Conservation (phyloP, 345 rosid species). For the Kandelia obovata region DNA sequence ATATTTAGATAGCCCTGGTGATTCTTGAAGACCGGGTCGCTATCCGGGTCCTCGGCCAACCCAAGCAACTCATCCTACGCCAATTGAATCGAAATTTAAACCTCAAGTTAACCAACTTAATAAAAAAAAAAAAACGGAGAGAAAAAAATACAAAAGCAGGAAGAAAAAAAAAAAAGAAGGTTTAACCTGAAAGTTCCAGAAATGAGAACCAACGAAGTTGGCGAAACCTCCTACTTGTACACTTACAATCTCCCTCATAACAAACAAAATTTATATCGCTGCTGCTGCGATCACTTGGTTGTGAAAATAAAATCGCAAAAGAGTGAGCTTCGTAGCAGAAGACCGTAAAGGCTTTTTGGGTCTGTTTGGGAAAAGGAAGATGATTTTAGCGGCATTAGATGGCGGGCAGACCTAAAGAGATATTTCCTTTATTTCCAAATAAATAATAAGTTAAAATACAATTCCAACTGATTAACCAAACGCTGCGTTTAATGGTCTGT, state of each 20-base stretch:
- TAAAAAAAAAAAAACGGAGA: not conserved
- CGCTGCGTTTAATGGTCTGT: too few relatives aligned
- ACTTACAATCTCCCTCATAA: constrained; percentile 81
- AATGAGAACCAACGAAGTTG: constrained; percentile 92
- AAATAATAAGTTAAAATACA: too few relatives aligned
- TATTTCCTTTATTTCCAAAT: too few relatives aligned
- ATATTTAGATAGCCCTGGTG: constrained; percentile 42
- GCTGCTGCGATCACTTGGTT: too few relatives aligned
- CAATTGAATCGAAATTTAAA: not conserved
- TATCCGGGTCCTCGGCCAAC: constrained; percentile 60
- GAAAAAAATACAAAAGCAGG: not conserved
- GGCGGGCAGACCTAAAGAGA: too few relatives aligned
- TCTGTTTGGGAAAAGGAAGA: too few relatives aligned
- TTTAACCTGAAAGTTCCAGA: constrained; percentile 93
- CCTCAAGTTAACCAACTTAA: not conserved
- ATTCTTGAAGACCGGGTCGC: constrained; percentile 61
- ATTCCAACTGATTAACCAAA: too few relatives aligned
- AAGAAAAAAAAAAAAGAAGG: not conserved
- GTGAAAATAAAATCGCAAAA: too few relatives aligned
- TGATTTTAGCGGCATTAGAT: too few relatives aligned
- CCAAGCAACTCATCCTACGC: constrained; percentile 89
- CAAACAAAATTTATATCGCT: too few relatives aligned
- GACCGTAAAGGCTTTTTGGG: too few relatives aligned
- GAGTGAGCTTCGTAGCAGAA: too few relatives aligned
- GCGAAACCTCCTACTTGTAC: constrained; percentile 85